Percentiles rank a stretch among this genome's conserved stretches.
Conservation (phyloP, 805 yeast genomes). For the Blastobotrys parvus region DNA sequence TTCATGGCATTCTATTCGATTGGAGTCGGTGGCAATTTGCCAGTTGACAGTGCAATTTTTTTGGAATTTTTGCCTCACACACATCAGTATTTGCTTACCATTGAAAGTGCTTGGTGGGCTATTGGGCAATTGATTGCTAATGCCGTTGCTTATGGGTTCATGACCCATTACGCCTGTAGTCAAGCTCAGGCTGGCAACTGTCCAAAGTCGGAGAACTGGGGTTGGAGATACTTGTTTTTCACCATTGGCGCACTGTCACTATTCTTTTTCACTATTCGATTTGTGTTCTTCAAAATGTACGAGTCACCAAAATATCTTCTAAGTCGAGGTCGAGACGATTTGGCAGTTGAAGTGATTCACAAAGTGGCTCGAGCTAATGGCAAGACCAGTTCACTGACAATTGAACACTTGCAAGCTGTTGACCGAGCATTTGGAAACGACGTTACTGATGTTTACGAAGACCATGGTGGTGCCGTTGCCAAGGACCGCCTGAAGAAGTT, state of each 20-base stretch:
- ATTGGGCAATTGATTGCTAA: conserved; percentile 48
- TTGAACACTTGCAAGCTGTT: conserved; percentile 39
- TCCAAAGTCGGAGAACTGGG: conserved; percentile 39
- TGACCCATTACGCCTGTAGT: conserved; percentile 41
- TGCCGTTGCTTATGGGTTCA: conserved; percentile 46
- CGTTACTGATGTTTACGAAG: conserved; percentile 4
- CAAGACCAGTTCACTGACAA: conserved; percentile 33
- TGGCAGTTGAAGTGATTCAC: conserved; percentile 37
- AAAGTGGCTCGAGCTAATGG: conserved; percentile 41
- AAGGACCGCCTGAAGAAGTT: conserved; percentile 1
- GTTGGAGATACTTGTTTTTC: conserved; percentile 53
- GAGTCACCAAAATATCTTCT: conserved; percentile 50
- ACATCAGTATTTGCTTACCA: conserved; percentile 42
- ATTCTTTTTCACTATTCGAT: conserved; percentile 38
- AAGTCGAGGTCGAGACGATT: conserved; percentile 42
- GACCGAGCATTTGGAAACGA: conserved; percentile 27
- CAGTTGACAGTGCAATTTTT: conserved; percentile 44
- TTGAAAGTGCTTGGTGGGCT: conserved; percentile 53
- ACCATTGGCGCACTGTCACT: conserved; percentile 45
- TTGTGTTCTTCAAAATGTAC: conserved; percentile 35
- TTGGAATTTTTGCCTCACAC: conserved; percentile 43
- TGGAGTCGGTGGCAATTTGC: conserved; percentile 49
- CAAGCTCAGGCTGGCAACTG: conserved; percentile 35
- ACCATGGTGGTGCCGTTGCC: conserved; percentile 18
- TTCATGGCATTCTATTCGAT: conserved; percentile 38